phyloP scores from a whole-genome alignment of 2,329 filamentous ascomycete species.

The Fusarium decemcellulare region DNA sequence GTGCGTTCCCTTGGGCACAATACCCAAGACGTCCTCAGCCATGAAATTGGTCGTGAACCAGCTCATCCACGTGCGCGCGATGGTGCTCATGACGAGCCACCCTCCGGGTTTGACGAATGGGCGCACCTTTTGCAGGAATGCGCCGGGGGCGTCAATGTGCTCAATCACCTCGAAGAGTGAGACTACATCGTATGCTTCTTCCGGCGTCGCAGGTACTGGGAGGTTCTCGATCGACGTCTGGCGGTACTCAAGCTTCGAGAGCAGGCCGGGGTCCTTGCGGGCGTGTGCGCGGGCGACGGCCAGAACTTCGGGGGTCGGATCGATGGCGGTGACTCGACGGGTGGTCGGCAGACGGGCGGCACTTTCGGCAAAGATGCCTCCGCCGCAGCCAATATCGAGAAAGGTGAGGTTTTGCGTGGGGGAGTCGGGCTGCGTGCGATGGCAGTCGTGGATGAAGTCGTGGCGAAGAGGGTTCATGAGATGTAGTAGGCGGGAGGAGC shows the following conservation, averaged over 20 bases:
- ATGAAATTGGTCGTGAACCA: constrained; percentile 95
- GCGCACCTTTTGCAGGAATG: constrained; percentile 80
- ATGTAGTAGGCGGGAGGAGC: constrained; percentile 91
- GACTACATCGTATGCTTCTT: constrained; percentile 80
- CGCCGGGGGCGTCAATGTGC: constrained; percentile 83
- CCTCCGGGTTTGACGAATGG: constrained; percentile 89
- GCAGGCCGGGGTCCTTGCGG: constrained; percentile 78
- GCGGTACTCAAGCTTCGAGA: constrained; percentile 76
- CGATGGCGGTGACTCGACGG: constrained; percentile 78
- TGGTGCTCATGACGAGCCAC: constrained; percentile 94
- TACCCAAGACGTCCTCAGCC: constrained; percentile 87
- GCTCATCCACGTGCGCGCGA: constrained; percentile 88
- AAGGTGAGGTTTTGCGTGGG: constrained; percentile 69
- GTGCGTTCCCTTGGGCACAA: constrained; percentile 94
- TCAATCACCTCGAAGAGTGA: constrained; percentile 96
- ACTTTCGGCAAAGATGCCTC: constrained; percentile 95
- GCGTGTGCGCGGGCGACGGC: constrained; percentile 83
- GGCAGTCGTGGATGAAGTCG: constrained; percentile 87
- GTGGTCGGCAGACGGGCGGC: constrained; percentile 79
- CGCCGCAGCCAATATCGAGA: constrained; percentile 95
- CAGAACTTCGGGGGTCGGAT: constrained; percentile 82
- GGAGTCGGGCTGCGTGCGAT: constrained; percentile 63
- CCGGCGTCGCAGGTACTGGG: constrained; percentile 53
- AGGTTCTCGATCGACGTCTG: constrained; percentile 85
- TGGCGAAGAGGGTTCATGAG: constrained; percentile 98